Evolutionary conservation across 2,329 filamentous ascomycete species (phyloP), one percentile per base, ranked within the genome.

Genomic region (Fusarium buharicum): DNA sequence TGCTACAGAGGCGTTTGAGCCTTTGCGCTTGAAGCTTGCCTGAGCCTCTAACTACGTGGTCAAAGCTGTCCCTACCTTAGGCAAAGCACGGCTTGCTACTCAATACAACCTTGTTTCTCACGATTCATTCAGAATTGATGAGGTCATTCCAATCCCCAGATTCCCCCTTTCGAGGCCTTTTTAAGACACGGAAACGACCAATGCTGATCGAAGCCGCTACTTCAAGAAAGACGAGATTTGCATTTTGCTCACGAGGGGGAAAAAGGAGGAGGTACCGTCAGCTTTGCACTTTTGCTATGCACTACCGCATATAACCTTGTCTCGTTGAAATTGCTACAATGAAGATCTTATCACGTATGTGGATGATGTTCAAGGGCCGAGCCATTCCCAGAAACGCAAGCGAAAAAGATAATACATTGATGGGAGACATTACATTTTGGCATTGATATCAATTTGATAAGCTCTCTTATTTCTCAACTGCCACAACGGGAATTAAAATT

Each of bases 271-370:
- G 17, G 38, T 22, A 55, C 55, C 43, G 39, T 50, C 55, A 61
- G 50, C 45, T 46, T 41, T 34, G 18, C 27, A 40, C 38, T 57
- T 27, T 48, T 41, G 24, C 27, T 40, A 36, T 54, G 24, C 48
- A 48, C 55, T 48, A 57, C 55, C 36, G 36, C 44, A 57, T 39
- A 50, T 58, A 52, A 62, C 61, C 56, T 64, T 65, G 57, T 38
- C 22, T 17, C 51, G 12, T 55, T 46, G 41, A 65, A 69, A 69
- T 69, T 69, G 48, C 48, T 59, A 34, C 59, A 59, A 55, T 68
- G 68, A 68, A 68, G 68, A 70, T 70, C 68, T 47, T 53, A 60
- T 70, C 68, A 70, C 66, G 64, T 70, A 66, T 60, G 68, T 66
- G 64, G 67, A 67, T 53, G 52, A 54, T 28, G 44, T 43, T 37